Base-by-base conservation (phyloP, 2,329 filamentous ascomycete species). In the Epichloe typhina region DNA sequence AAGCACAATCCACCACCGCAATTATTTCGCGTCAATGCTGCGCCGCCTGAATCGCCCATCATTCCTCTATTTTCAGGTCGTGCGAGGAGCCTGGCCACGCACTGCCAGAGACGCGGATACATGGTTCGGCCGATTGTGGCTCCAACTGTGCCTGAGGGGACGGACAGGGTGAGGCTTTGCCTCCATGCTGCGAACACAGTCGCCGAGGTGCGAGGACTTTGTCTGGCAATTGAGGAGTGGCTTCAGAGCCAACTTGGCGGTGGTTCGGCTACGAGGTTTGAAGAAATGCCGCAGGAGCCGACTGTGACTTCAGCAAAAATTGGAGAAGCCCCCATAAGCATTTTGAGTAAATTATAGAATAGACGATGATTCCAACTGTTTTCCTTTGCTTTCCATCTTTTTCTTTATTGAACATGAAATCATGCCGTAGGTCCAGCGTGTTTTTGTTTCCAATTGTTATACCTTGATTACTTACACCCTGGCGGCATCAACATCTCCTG, bases 101-200 rank as follows among this genome's bases (percentile, higher is more conserved):
- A 74, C 50, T 86, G 83, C 50, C 83, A 86, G 62, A 57, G 68
- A 3, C 62, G 65, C 0, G 80, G 80, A 0, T 80, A 79, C 50
- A 69, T 82, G 42, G 77, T 86, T 0, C 72, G 83, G 2, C 74
- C 82, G 0, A 84, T 87, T 15, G 80, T 86, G 52, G 72, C 81
- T 1, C 84, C 84, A 0, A 87, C 83, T 0, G 82, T 88, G 2
- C 80, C 82, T 0, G 64, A 61, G 2, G 82, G 83, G 0, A 76
- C 69, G 5, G 80, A 86, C 60, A 69, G 84, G 11, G 76, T 87
- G 0, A 68, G 84, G 8, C 69, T 88, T 0, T 86, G 83, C 62
- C 61, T 88, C 2, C 84, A 88, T 63, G 79, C 82, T 0, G 79
- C 75, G 0, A 88, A 87, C 54, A 82, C 77, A 0, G 53, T 66